Conservation (phyloP, 2,329 filamentous ascomycete species). For the Volutella citrinella region DNA sequence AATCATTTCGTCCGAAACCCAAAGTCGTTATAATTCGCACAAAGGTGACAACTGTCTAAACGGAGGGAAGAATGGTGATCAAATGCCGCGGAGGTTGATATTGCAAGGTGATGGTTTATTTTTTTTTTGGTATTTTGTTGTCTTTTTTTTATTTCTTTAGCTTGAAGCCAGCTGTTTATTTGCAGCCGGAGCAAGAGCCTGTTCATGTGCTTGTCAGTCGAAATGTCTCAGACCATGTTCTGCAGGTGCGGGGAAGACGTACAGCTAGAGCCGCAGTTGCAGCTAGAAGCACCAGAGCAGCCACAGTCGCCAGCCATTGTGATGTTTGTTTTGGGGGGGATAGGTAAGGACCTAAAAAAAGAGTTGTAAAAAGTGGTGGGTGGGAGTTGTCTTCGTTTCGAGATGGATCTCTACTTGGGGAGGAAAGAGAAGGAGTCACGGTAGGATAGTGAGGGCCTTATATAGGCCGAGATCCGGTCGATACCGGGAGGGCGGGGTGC, state of each 20-base stretch:
- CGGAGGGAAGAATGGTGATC: constrained; percentile 13
- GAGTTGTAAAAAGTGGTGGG: neutral
- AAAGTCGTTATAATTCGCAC: constrained; percentile 5
- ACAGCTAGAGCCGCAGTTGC: constrained; percentile 37
- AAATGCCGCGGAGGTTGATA: constrained; percentile 10
- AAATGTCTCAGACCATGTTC: too few relatives aligned
- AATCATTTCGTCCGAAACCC: constrained; percentile 6
- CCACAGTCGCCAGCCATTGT: constrained; percentile 37
- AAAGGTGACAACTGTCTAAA: constrained; percentile 7
- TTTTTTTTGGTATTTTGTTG: constrained; percentile 15
- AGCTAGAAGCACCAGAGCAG: constrained; percentile 33
- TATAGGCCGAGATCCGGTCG: constrained; percentile 19
- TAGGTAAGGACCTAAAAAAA: constrained; percentile 11
- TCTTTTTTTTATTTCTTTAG: too few relatives aligned
- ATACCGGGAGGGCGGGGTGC: constrained; percentile 11
- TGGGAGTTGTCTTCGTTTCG: constrained; percentile 10
- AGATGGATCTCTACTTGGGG: constrained; percentile 15
- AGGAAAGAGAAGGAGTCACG: constrained; percentile 1
- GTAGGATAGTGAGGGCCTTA: constrained; percentile 20
- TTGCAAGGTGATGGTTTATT: too few relatives aligned
- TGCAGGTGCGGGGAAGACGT: too few relatives aligned
- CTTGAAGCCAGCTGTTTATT: constrained; percentile 17
- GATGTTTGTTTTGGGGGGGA: constrained; percentile 16
- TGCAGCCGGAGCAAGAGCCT: constrained; percentile 33
- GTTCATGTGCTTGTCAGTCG: constrained; percentile 20